These are phyloP conservation scores for Daldinia sp. DNA, from an alignment of 2,329 filamentous ascomycete genomes.

Conservation along the genomic window DNA sequence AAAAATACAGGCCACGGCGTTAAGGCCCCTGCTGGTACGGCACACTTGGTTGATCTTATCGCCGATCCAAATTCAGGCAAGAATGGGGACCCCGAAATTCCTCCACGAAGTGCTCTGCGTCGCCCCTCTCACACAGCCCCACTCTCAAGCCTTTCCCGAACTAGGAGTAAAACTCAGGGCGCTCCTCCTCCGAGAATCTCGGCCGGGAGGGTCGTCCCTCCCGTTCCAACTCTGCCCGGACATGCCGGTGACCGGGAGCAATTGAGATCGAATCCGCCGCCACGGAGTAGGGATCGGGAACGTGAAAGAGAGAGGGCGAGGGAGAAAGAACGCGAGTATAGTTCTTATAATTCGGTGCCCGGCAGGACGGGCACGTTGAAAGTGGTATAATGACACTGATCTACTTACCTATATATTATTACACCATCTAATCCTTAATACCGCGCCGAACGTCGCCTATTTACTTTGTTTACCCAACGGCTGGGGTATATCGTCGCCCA, in stretches of 20 bases:
- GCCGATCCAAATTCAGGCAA: conserved; percentile 31
- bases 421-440: conserved; percentile 21
- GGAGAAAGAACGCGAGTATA: conserved; percentile 36
- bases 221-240: conserved; percentile 41
- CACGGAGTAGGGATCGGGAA: conserved; percentile 24
- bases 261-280: conserved; percentile 15
- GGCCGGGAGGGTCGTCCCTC: conserved; percentile 30
- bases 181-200: conserved; percentile 30
- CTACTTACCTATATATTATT: neutral
- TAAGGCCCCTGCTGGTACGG: conserved; percentile 44
- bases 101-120: conserved; percentile 40
- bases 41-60: conserved; percentile 46
- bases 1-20: conserved; percentile 45
- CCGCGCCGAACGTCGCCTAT: neutral
- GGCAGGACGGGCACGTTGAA: conserved; percentile 46
- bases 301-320: conserved; percentile 35
- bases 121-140: conserved; percentile 34
- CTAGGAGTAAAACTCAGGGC: conserved; percentile 44
- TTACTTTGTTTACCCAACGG: conserved; percentile 10
- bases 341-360: conserved; percentile 43
- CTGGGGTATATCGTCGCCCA: conserved; percentile 3
- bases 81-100: conserved; percentile 29
- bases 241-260: conserved; percentile 1
- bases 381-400: conserved; percentile 39
- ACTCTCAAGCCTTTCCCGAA: conserved; percentile 33